Evolutionary conservation across 164 flowering plant genomes (phyloP).

Genomic region (Echeveria elegans): DNA sequence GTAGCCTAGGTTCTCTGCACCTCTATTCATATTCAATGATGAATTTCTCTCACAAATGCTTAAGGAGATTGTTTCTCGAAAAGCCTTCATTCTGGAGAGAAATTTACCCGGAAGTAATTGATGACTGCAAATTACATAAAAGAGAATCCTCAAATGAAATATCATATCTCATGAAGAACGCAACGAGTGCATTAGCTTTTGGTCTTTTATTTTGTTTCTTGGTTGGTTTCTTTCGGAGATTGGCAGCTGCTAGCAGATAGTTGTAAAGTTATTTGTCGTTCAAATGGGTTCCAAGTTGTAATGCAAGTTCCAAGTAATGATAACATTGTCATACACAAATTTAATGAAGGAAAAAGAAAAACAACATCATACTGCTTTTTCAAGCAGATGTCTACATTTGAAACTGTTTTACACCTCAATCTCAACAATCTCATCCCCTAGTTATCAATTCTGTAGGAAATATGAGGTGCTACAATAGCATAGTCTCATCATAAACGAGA

Average conservation of each 20-base stretch:
- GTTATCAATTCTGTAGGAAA: not conserved
- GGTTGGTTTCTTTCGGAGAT: too few relatives aligned
- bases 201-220: not conserved
- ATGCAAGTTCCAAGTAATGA: not conserved
- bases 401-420: not conserved
- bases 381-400: not conserved
- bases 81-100: too few relatives aligned
- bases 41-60: too few relatives aligned
- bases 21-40: too few relatives aligned
- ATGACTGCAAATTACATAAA: too few relatives aligned
- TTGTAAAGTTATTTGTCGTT: not conserved
- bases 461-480: not conserved
- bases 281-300: not conserved
- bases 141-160: too few relatives aligned
- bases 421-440: not conserved
- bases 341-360: not conserved
- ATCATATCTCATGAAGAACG: too few relatives aligned
- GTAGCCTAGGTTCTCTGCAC: not conserved
- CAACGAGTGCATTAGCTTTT: too few relatives aligned
- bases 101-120: too few relatives aligned
- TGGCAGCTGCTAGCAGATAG: not conserved
- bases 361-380: not conserved
- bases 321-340: not conserved
- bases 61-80: too few relatives aligned
- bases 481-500: conserved; percentile 44